Evolutionary conservation across 2,329 filamentous ascomycete genomes (phyloP), one percentile per base, ranked within the genome.

Genomic region (Pseudopithomyces maydicus): DNA sequence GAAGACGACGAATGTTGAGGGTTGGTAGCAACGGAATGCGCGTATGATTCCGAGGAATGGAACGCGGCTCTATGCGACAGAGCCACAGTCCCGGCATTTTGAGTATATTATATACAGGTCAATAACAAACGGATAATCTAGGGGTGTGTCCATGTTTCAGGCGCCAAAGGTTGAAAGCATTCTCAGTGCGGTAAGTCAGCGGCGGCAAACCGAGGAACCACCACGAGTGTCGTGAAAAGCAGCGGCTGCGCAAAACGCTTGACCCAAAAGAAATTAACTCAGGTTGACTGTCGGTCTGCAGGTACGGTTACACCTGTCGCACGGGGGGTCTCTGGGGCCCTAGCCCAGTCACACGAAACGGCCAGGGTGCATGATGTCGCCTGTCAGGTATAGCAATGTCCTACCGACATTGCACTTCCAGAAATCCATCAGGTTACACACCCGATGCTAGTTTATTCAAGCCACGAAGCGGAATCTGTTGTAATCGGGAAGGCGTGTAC

Each of bases 131-230:
- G n/a, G 42, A 35, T 39, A 23, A 54, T 55, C 44, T 32, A 36
- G 41, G 38, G 48, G 22, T 19, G 38, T 47, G 33, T 58, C 33
- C 26, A 47, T 60, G 57, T 63, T 68, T 63, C 67, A 67, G 60
- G 53, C 64, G 62, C 59, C 44, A 61, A 36, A 54, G 59, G 61
- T 52, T 64, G 56, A 61, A 46, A 57, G 52, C 54, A 52, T 33
- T 62, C 58, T 46, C 39, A 65, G 68, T 45, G 53, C 67, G 67
- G 65, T 33, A 69, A 64, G 64, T 72, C 66, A 46, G 56, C 52
- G 58, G 56, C 42, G 23, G 48, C 38, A 11, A 26, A 29, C 12
- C 38, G 19, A 51, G 12, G 22, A 19, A 17, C 15, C 22, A 47
- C 55, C 32, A 56, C 57, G 58, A 63, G 61, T 68, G 66, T 61